These are phyloP conservation scores for Sclerotinia borealis DNA, from an alignment of 2,329 filamentous ascomycete species.

Conservation along the genomic window DNA sequence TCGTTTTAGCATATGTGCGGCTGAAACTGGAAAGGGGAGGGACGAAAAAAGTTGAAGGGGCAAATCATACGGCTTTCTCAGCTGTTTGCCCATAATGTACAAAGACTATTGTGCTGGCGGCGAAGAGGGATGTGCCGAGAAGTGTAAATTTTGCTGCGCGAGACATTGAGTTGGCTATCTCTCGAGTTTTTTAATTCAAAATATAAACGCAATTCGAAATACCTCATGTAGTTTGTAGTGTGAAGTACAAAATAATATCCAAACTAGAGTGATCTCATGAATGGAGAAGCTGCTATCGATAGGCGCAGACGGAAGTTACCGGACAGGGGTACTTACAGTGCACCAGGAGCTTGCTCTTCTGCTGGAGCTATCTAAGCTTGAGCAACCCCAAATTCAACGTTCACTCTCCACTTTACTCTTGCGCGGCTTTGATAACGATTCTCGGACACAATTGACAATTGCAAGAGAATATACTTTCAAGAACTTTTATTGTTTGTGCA, in stretches of 20 bases:
- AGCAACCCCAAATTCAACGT: conserved; percentile 9
- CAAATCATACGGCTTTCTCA: conserved; percentile 70
- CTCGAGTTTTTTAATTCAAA: neutral
- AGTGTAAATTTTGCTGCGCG: conserved; percentile 83
- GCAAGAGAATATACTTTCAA: conserved; percentile 3
- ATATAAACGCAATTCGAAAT: neutral
- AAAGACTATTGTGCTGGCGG: conserved; percentile 69
- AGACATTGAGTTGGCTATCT: conserved; percentile 57
- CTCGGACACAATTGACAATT: conserved; percentile 14
- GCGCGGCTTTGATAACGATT: conserved; percentile 5
- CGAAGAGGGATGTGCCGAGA: conserved; percentile 67
- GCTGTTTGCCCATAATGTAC: conserved; percentile 85
- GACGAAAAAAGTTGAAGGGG: neutral
- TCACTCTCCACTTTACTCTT: conserved; percentile 8
- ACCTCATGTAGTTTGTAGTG: neutral
- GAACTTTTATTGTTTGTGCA: neutral
- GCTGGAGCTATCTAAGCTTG: conserved; percentile 17
- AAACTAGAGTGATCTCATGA: neutral
- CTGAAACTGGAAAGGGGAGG: neutral
- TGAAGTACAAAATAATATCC: neutral
- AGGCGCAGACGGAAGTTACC: conserved; percentile 21
- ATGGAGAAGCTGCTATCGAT: conserved; percentile 2
- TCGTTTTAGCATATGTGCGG: neutral
- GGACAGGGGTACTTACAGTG: conserved; percentile 18
- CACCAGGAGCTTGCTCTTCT: conserved; percentile 19